Percentiles rank a stretch among this genome's conserved stretches.
Evolutionary conservation across 1,139 yeast species (phyloP).

Genomic region (Spathaspora sp.): DNA sequence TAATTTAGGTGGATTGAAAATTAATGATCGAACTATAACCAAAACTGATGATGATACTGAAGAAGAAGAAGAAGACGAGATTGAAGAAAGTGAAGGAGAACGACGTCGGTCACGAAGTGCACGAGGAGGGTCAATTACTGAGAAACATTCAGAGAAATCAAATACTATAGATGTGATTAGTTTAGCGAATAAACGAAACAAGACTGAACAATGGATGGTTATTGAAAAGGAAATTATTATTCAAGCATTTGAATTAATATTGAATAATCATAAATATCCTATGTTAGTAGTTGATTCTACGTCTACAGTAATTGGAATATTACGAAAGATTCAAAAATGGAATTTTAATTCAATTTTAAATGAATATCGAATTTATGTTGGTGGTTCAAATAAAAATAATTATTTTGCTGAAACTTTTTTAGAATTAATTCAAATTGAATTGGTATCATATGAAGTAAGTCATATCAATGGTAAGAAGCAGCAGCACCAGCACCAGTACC

Average conservation of each 20-base stretch:
- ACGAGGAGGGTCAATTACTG: too few species aligned
- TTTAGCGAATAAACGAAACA: constrained; percentile 19
- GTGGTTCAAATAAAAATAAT: constrained; percentile 60
- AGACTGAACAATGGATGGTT: constrained; percentile 69
- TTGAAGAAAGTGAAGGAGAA: constrained; percentile 3
- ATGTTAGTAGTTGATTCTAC: constrained; percentile 76
- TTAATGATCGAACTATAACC: constrained; percentile 28
- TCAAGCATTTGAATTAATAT: constrained; percentile 56
- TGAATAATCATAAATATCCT: constrained; percentile 68
- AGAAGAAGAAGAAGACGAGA: constrained; percentile 2
- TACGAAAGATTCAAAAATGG: constrained; percentile 87
- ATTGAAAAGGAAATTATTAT: constrained; percentile 57
- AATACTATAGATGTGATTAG: constrained; percentile 17
- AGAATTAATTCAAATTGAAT: constrained; percentile 63
- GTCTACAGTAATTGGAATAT: constrained; percentile 73
- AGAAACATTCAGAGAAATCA: too few species aligned
- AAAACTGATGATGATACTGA: constrained; percentile 15
- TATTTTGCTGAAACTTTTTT: constrained; percentile 82
- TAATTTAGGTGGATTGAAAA: constrained; percentile 46
- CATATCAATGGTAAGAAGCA: constrained; percentile 18
- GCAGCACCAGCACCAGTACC: constrained; percentile 10
- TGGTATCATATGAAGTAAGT: constrained; percentile 45
- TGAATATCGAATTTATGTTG: constrained; percentile 77
- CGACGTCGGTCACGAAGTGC: too few species aligned
- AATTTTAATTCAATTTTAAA: constrained; percentile 77